Evolutionary conservation across 805 yeast species (phyloP).

Genomic region (Candida germanica): DNA sequence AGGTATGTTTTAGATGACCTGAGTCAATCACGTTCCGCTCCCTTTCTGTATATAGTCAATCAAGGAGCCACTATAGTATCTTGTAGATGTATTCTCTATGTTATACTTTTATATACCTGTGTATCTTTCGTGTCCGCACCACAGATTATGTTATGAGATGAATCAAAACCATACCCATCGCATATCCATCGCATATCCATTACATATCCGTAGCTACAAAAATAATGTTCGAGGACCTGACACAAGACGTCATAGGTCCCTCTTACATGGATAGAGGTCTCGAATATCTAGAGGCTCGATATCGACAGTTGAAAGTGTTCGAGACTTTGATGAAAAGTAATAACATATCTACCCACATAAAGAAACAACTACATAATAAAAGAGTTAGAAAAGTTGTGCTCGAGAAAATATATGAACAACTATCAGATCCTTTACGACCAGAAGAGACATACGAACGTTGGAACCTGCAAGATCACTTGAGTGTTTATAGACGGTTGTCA

Average conservation of each 20-base stretch:
- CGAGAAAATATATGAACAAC: conserved; percentile 2
- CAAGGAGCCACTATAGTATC: conserved; percentile 3
- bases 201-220: too few species aligned
- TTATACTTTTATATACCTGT: too few species aligned
- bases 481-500: conserved; percentile 3
- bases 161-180: too few species aligned
- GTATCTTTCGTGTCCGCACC: too few species aligned
- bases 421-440: conserved; percentile 16
- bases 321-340: conserved; percentile 1
- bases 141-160: too few species aligned
- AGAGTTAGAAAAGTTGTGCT: background rate
- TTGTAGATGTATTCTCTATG: background rate
- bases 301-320: conserved; percentile 1
- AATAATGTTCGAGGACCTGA: conserved; percentile 8
- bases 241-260: background rate
- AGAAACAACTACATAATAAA: conserved; percentile 1
- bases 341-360: background rate
- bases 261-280: background rate
- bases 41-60: conserved; percentile 9
- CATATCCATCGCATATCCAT: too few species aligned
- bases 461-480: conserved; percentile 20
- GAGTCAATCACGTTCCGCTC: background rate
- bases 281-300: background rate
- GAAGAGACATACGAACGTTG: conserved; percentile 35
- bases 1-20: conserved; percentile 14